phyloP scores from a whole-genome alignment of 73 alveolate species.

The Durusdinium trenchii region DNA sequence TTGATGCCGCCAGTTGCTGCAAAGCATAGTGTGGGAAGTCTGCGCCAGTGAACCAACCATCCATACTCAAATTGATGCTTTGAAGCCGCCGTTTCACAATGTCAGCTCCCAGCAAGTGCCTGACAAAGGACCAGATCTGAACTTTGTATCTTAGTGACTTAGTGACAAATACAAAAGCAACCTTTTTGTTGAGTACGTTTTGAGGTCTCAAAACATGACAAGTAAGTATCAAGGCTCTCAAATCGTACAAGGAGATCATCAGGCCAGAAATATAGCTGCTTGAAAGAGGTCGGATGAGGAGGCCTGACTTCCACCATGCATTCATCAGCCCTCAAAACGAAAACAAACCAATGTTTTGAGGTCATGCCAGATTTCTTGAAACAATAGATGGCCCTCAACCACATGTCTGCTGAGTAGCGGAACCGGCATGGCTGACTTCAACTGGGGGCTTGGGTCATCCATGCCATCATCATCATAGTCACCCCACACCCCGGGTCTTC shows the following conservation, averaged over 20 bases:
- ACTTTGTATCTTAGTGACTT: not conserved
- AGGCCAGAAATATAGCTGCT: not conserved
- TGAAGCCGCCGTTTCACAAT: not conserved
- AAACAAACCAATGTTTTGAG: not conserved
- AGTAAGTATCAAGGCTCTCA: not conserved
- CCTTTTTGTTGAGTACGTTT: not conserved
- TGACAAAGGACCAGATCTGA: not conserved
- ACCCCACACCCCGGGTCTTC: not conserved
- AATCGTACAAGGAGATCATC: not conserved
- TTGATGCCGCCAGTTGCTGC: not conserved
- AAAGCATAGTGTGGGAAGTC: slow-evolving; percentile 5
- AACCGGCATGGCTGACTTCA: not conserved
- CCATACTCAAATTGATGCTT: not conserved
- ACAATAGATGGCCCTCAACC: no score
- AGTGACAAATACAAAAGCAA: not conserved
- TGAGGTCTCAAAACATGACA: not conserved
- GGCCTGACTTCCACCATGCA: not conserved
- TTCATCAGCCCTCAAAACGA: not conserved
- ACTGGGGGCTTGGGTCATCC: not conserved
- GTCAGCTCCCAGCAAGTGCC: not conserved
- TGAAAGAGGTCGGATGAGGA: not conserved
- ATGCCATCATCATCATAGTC: slow-evolving; percentile 45
- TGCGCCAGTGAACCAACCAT: slow-evolving; percentile 38
- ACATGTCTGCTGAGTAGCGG: not conserved
- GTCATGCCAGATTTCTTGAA: not conserved